Base-by-base conservation (phyloP, 768 basidiomycete species). In the Tephrocybe sp. region DNA sequence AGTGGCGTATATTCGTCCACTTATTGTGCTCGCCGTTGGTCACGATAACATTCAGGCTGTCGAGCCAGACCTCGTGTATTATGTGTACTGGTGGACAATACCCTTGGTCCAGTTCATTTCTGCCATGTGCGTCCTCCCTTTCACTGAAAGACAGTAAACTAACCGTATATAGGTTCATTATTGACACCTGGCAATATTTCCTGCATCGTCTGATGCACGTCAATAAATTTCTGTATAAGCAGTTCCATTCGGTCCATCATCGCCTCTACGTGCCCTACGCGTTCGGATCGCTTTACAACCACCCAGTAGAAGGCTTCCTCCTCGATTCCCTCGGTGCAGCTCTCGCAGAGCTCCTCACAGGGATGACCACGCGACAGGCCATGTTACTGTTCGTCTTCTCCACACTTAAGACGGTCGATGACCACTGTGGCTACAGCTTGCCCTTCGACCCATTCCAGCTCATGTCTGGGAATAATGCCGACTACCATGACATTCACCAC, bases 121-220 rank as follows among this genome's bases (percentile, higher is more conserved):
- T 24, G 93, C 92, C 11, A 86, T 93, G 96, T 98, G 63, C 64
- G 93, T 84, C 7, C n/a, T 18, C 8, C 34, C 30, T 46, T 12
- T 12, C 28, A 44, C 44, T 27, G 19, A 43, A 44, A 50, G 46
- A 49, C 22, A 41, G 12, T 37, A 5, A 8, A 37, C 16, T 19
- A 7, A 35, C 34, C 35, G 12, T 32, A 45, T 19, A 3, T 53
- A 96, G 97, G 74, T 90, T 97, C 67, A 63, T 94, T 51, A 86
- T 98, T 58, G 97, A 99, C 71, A 94, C 94, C 26, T 98, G 93
- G 93, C 95, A 99, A 67, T 99, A 98, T 69, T 94, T 95, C 71
- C 75, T 92, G 16, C 97, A 99, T 64, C 92, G 96, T 31, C 68
- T 74, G 35, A 92, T 97, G 87, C 97, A 98, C 71, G 70, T 81